Conservation (phyloP, 1,284 basidiomycete species). For the Tylopilus sp. region DNA sequence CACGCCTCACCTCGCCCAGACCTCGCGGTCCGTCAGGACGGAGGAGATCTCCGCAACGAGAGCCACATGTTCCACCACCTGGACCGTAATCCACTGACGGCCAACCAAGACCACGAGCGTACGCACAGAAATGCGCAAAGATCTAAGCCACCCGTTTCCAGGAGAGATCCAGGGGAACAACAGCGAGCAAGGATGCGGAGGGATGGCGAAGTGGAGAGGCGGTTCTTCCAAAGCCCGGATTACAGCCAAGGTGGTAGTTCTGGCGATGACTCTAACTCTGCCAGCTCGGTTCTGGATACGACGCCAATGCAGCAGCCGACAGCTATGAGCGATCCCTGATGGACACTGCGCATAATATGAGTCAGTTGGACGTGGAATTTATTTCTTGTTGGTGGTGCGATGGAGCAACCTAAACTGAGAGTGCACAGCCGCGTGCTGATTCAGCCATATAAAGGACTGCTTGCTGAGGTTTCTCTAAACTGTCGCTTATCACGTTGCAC, state of each 20-base stretch:
- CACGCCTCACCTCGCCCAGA: conserved; percentile 23
- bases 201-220: conserved; percentile 6
- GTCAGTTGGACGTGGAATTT: no score
- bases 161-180: neutral
- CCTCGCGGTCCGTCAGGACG: conserved; percentile 19
- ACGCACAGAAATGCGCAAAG: conserved; percentile 1
- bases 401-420: conserved; percentile 3
- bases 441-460: conserved; percentile 17
- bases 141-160: neutral
- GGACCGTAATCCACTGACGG: conserved; percentile 30
- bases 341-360: neutral
- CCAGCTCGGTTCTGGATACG: conserved; percentile 11
- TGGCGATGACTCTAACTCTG: conserved; percentile 5
- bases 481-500: conserved; percentile 21
- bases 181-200: neutral
- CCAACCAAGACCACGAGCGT: conserved; percentile 13
- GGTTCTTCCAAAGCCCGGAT: conserved; percentile 27
- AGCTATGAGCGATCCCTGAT: conserved; percentile 3
- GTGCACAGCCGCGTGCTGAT: conserved; percentile 29
- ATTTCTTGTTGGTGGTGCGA: neutral
- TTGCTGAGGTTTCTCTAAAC: conserved; percentile 1
- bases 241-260: conserved; percentile 23
- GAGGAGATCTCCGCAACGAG: conserved; percentile 21
- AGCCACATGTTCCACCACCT: conserved; percentile 30
- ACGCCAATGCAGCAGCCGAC: conserved; percentile 12